Conservation (phyloP, 495 filamentous ascomycete species). For the Xylaria longipes region DNA sequence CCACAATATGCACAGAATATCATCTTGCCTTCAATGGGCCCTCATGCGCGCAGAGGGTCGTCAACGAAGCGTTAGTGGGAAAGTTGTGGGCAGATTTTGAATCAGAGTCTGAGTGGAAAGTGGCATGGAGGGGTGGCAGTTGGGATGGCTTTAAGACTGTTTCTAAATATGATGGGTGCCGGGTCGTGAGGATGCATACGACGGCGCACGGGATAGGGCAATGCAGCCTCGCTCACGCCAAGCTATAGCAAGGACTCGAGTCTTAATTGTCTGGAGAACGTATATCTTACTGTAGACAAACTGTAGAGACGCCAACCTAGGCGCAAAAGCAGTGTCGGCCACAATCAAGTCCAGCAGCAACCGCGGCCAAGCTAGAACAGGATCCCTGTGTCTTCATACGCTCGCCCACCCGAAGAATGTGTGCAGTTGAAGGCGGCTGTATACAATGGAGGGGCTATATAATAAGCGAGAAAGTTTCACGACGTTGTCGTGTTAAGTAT, state of each 20-base stretch:
- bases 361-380: background rate
- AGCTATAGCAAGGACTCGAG: background rate
- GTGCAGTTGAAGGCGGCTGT: too few species aligned
- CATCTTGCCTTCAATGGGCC: slow-evolving; percentile 37
- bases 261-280: background rate
- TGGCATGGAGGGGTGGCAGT: background rate
- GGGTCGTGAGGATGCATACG: background rate
- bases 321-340: slow-evolving; percentile 12
- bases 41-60: background rate
- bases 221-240: slow-evolving; percentile 19
- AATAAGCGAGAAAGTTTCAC: slow-evolving; percentile 1
- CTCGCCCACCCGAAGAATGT: background rate
- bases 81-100: background rate
- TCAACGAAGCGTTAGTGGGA: background rate
- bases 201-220: background rate
- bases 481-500: background rate
- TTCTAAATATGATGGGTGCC: background rate
- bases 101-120: background rate
- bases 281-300: too few species aligned
- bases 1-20: slow-evolving; percentile 69
- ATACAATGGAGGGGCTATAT: background rate
- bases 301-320: background rate
- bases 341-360: background rate
- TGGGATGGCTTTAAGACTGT: background rate
- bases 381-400: slow-evolving; percentile 10